A percentile compares a stretch with the other conserved stretches of the same genome.
These are phyloP conservation scores for Fagopyrum esculentum DNA, from an alignment of 148 eudicot species.

Conservation along the genomic window DNA sequence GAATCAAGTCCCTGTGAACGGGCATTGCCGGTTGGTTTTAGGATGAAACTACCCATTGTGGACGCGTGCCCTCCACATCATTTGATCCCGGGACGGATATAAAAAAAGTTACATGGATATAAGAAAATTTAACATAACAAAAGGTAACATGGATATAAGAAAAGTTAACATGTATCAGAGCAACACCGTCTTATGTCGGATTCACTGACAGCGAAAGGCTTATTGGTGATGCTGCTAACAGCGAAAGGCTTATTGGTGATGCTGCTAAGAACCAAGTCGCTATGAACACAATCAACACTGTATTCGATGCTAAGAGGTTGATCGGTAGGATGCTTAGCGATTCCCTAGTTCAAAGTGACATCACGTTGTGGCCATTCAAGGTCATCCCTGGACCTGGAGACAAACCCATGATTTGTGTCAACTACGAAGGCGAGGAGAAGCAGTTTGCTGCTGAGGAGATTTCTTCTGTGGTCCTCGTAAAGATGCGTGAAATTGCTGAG, in stretches of 20 bases:
- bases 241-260: conserved; percentile 14
- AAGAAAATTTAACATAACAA: too few relatives aligned
- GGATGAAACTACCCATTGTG: too few relatives aligned
- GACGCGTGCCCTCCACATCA: too few relatives aligned
- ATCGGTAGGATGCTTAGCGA: conserved; percentile 8
- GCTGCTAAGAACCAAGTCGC: conserved; percentile 16
- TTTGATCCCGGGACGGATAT: too few relatives aligned
- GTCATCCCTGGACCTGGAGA: conserved; percentile 10
- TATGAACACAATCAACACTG: conserved; percentile 15
- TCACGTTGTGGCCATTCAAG: conserved; percentile 14
- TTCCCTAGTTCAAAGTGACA: conserved; percentile 9
- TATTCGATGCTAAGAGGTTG: conserved; percentile 14
- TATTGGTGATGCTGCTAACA: too few relatives aligned
- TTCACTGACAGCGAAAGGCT: background rate
- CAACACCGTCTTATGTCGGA: conserved; percentile 11
- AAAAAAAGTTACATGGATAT: too few relatives aligned
- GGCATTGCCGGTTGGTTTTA: too few relatives aligned
- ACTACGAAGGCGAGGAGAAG: conserved; percentile 12
- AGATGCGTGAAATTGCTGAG: conserved; percentile 19
- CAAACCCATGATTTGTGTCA: conserved; percentile 15
- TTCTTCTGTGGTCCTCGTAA: conserved; percentile 11
- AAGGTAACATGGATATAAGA: too few relatives aligned
- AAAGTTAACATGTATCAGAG: background rate
- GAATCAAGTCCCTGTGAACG: too few relatives aligned
- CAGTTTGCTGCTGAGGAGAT: conserved; percentile 15